Evolutionary conservation across 75 land plant species (phyloP).

Genomic region (Pseudotsuga menziesii): DNA sequence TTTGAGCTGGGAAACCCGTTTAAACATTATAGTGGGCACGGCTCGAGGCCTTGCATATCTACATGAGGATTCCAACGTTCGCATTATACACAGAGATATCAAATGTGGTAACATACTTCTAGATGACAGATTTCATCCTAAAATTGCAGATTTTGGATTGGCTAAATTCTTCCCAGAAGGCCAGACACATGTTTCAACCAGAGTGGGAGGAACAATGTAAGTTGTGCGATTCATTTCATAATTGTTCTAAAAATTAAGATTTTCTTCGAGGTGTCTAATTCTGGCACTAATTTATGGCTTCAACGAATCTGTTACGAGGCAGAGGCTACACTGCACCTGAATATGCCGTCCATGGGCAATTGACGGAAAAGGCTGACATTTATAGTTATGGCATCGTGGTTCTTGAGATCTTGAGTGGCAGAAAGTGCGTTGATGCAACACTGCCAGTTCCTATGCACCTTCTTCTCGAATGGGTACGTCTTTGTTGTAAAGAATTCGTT

Average conservation of each 20-base stretch:
- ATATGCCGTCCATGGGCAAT: background rate
- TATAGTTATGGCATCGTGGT: constrained; percentile 26
- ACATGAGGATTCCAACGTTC: constrained; percentile 27
- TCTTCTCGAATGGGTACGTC: too few species aligned
- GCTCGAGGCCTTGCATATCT: constrained; percentile 36
- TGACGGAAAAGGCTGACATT: constrained; percentile 29
- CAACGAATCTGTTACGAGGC: background rate
- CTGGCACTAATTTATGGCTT: too few species aligned
- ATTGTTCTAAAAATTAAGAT: too few species aligned
- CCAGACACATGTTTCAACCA: constrained; percentile 6
- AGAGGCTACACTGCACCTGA: background rate
- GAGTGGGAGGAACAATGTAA: constrained; percentile 5
- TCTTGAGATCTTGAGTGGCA: constrained; percentile 25
- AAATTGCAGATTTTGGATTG: constrained; percentile 21
- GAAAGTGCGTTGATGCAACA: constrained; percentile 4
- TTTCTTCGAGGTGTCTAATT: background rate
- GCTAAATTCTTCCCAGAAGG: constrained; percentile 17
- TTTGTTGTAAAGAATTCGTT: too few species aligned
- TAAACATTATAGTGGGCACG: constrained; percentile 21
- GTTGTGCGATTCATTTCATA: background rate
- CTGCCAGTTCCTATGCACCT: too few species aligned
- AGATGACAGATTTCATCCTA: constrained; percentile 11
- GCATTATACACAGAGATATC: constrained; percentile 43
- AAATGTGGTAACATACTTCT: constrained; percentile 31
- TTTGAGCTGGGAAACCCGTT: background rate